Evolutionary conservation across 2,329 filamentous ascomycete genomes (phyloP), one percentile per base, ranked within the genome.

Genomic region (Colletotrichum abscissum): DNA sequence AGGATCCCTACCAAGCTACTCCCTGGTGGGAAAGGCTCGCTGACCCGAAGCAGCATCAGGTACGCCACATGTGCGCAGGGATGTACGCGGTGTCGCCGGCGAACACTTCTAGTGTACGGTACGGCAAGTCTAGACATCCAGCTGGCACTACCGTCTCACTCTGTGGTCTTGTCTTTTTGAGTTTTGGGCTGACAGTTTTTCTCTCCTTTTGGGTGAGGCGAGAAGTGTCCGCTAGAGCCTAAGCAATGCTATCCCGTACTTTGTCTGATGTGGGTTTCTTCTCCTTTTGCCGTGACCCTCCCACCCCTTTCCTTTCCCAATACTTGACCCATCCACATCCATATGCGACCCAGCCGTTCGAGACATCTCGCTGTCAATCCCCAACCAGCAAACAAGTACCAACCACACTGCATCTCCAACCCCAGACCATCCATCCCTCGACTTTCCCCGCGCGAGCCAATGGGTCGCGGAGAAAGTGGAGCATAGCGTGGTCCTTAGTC

Each of bases 381-480:
- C 8, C 30, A 28, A 26, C 14, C 35, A 58, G 19, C n/a, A 35
- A 24, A 14, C 56, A n/a, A 35, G 46, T 28, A 64, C 62, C 28
- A n/a, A 6, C 30, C 38, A 56, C 49, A 16, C 63, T 46, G 33
- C 52, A 11, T 24, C 52, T 30, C 19, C 49, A 19, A 65, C 70
- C 67, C 70, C 70, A 60, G 70, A 70, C 69, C 38, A 69, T 69
- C 58, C 66, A 63, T 67, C 33, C 30, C 12, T 59, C 30, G 55
- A 22, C 42, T 55, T 70, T 70, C 67, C 70, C 70, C 70, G 67
- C 67, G 70, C 67, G 38, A 65, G 66, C 67, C 56, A 64, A 70
- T 73, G 67, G 70, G 60, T 65, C 70, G 59, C 60, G 66, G 70
- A 72, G 69, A 69, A 60, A 56, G 70, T 69, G 70, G 70, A 69